Percentiles rank a stretch among this genome's conserved stretches.
Conservation (phyloP, 2,329 filamentous ascomycete genomes). For the Aspergillus tanneri region DNA sequence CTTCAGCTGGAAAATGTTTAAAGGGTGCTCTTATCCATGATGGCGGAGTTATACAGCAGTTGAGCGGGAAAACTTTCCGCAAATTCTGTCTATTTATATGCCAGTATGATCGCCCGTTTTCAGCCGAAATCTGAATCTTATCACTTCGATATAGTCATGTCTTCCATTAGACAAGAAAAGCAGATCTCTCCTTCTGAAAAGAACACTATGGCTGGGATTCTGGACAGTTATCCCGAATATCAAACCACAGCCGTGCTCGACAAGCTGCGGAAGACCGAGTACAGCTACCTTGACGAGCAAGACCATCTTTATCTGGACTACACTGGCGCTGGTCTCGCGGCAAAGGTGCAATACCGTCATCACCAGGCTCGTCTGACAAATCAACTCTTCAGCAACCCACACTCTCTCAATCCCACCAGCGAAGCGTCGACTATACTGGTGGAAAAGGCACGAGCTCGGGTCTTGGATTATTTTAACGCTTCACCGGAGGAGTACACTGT, state of each 20-base stretch:
- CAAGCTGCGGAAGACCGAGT: constrained; percentile 9
- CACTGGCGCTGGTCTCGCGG: constrained; percentile 9
- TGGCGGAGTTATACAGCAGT: too few relatives aligned
- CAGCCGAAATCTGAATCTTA: background rate
- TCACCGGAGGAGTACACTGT: constrained; percentile 10
- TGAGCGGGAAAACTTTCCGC: too few relatives aligned
- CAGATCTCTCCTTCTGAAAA: background rate
- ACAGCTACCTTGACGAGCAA: constrained; percentile 13
- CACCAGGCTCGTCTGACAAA: constrained; percentile 9
- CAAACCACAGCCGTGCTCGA: constrained; percentile 4
- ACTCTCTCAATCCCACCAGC: constrained; percentile 12
- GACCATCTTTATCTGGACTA: constrained; percentile 13
- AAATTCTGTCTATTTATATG: too few relatives aligned
- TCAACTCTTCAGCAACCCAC: constrained; percentile 10
- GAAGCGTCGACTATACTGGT: constrained; percentile 9
- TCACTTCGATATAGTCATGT: background rate
- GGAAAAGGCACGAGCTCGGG: constrained; percentile 8
- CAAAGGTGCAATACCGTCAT: constrained; percentile 8
- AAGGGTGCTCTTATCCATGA: too few relatives aligned
- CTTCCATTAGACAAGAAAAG: background rate
- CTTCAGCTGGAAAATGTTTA: too few relatives aligned
- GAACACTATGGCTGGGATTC: background rate
- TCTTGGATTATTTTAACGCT: constrained; percentile 7
- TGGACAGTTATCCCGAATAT: constrained; percentile 11
- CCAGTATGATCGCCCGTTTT: too few relatives aligned